These are phyloP conservation scores for Anisodus acutangulus DNA, from an alignment of 257 asterid genomes.

Conservation along the genomic window DNA sequence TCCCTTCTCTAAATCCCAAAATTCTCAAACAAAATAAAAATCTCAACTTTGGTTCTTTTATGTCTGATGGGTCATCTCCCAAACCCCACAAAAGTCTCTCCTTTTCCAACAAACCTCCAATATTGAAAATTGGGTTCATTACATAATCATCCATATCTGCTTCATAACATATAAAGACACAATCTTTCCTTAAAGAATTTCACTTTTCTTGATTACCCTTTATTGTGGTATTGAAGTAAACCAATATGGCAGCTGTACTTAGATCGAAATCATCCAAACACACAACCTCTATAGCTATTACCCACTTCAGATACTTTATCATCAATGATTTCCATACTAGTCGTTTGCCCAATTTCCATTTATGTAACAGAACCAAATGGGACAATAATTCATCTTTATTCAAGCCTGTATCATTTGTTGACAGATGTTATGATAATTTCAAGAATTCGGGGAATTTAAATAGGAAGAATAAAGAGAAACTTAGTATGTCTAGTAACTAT, in stretches of 20 bases:
- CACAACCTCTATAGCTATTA: slow-evolving; percentile 61
- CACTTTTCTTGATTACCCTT: slow-evolving; percentile 24
- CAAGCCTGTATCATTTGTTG: slow-evolving; percentile 53
- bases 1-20: not conserved
- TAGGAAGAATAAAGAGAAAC: slow-evolving; percentile 36
- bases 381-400: slow-evolving; percentile 54
- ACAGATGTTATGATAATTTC: slow-evolving; percentile 32
- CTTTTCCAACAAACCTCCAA: slow-evolving; percentile 15
- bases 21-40: not conserved
- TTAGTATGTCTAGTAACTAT: slow-evolving; percentile 54
- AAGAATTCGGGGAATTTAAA: slow-evolving; percentile 37
- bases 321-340: slow-evolving; percentile 65
- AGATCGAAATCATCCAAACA: slow-evolving; percentile 82
- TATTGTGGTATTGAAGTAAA: not conserved
- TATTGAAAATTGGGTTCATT: slow-evolving; percentile 12
- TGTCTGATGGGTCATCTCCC: not conserved
- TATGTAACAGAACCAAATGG: slow-evolving; percentile 51
- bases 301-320: slow-evolving; percentile 77
- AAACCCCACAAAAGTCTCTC: slow-evolving; percentile 3
- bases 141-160: not conserved
- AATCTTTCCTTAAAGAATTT: slow-evolving; percentile 19
- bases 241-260: slow-evolving; percentile 79
- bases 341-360: slow-evolving; percentile 50
- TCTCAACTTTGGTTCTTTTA: slow-evolving; percentile 2
- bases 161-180: slow-evolving; percentile 22